phyloP scores from a whole-genome alignment of 352 stramenopile genomes.

The Phytophthora capsici region DNA sequence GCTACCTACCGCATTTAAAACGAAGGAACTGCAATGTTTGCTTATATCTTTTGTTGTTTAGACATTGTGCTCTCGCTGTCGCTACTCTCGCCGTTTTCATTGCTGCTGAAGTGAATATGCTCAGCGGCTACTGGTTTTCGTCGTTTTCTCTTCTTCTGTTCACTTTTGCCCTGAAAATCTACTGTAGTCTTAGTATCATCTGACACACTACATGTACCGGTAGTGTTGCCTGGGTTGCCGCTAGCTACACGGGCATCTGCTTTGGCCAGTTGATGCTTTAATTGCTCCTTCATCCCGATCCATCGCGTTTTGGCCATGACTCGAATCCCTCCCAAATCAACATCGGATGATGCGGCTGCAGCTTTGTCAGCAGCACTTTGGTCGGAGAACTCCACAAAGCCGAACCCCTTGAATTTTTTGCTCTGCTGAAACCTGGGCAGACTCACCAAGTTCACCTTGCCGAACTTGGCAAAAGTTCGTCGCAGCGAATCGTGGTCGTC shows the following conservation, averaged over 20 bases:
- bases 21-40: slow-evolving; percentile 5
- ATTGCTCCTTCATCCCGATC: slow-evolving; percentile 67
- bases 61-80: background rate
- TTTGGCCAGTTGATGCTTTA: slow-evolving; percentile 55
- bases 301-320: slow-evolving; percentile 69
- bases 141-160: slow-evolving; percentile 34
- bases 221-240: background rate
- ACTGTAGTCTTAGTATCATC: background rate
- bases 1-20: slow-evolving; percentile 74
- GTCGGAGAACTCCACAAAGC: slow-evolving; percentile 79
- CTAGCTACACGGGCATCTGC: slow-evolving; percentile 1
- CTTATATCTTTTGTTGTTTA: slow-evolving; percentile 40
- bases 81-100: slow-evolving; percentile 17
- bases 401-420: slow-evolving; percentile 83
- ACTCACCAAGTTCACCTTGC: slow-evolving; percentile 81
- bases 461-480: slow-evolving; percentile 58
- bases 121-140: slow-evolving; percentile 15
- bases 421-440: slow-evolving; percentile 74
- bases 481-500: slow-evolving; percentile 80
- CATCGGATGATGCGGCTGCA: slow-evolving; percentile 24
- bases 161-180: slow-evolving; percentile 22
- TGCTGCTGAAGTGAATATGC: slow-evolving; percentile 55
- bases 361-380: slow-evolving; percentile 36
- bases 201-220: no score
- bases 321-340: slow-evolving; percentile 43